phyloP scores from a whole-genome alignment of 2,329 filamentous ascomycete genomes.

The Pseudocercospora macadamiae region DNA sequence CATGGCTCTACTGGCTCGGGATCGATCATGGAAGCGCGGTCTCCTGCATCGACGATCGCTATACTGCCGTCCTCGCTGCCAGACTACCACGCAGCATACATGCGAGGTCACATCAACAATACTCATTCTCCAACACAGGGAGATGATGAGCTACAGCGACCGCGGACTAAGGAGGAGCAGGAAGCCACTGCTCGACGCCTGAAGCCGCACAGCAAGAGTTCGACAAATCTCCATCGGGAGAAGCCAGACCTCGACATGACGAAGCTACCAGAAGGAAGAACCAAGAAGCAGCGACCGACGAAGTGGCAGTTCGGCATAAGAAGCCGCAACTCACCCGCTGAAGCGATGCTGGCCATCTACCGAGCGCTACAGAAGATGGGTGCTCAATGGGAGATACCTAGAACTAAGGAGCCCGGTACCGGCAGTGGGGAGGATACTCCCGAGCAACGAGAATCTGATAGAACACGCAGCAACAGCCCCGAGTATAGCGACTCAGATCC shows the following conservation, averaged over 20 bases:
- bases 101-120: slow-evolving; percentile 64
- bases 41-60: slow-evolving; percentile 74
- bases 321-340: slow-evolving; percentile 88
- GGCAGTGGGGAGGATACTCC: slow-evolving; percentile 43
- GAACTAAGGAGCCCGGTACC: slow-evolving; percentile 33
- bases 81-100: slow-evolving; percentile 86
- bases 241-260: slow-evolving; percentile 58
- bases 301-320: slow-evolving; percentile 99
- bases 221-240: slow-evolving; percentile 34
- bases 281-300: slow-evolving; percentile 76
- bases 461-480: slow-evolving; percentile 37
- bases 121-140: slow-evolving; percentile 31
- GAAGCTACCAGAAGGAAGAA: slow-evolving; percentile 49
- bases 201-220: slow-evolving; percentile 79
- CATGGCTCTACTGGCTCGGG: slow-evolving; percentile 49
- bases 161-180: slow-evolving; percentile 66
- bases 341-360: slow-evolving; percentile 94
- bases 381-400: slow-evolving; percentile 76
- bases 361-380: slow-evolving; percentile 86
- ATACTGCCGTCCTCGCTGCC: slow-evolving; percentile 90
- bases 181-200: slow-evolving; percentile 78
- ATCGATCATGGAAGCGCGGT: slow-evolving; percentile 43
- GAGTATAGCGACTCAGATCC: slow-evolving; percentile 45
- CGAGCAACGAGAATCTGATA: slow-evolving; percentile 26
- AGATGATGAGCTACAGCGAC: slow-evolving; percentile 32